These are phyloP conservation scores for Aphanocladium album DNA, from an alignment of 2,329 filamentous ascomycete genomes.

Conservation along the genomic window DNA sequence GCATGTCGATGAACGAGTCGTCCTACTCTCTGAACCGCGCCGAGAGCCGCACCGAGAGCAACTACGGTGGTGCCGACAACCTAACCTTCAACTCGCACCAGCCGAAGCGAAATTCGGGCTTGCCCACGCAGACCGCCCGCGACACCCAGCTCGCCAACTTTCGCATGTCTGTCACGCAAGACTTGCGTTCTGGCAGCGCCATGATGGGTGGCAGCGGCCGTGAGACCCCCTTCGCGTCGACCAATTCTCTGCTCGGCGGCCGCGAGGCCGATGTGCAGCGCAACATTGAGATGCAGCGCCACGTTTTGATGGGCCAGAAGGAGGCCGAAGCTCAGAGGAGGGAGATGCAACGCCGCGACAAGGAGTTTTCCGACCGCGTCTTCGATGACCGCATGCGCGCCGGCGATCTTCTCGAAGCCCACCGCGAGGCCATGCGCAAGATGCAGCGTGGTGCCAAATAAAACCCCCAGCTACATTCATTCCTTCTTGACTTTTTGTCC, in stretches of 20 bases:
- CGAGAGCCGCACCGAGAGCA: conserved; percentile 11
- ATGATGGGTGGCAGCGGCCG: conserved; percentile 29
- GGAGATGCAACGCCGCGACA: conserved; percentile 53
- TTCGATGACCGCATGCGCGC: conserved; percentile 74
- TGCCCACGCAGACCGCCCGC: conserved; percentile 40
- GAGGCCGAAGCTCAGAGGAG: conserved; percentile 57
- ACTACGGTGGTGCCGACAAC: conserved; percentile 27
- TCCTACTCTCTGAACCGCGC: conserved; percentile 7
- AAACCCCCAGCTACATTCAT: conserved; percentile 7
- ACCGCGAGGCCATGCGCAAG: conserved; percentile 72
- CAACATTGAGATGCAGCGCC: conserved; percentile 50
- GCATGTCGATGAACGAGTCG: conserved; percentile 24
- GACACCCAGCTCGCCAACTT: conserved; percentile 61
- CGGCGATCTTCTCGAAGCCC: conserved; percentile 67
- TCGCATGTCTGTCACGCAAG: conserved; percentile 59
- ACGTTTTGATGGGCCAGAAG: conserved; percentile 54
- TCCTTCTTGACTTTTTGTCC: not conserved
- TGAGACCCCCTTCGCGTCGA: conserved; percentile 34
- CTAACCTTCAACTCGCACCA: conserved; percentile 50
- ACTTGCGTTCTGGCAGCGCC: conserved; percentile 45
- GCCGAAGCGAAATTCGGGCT: conserved; percentile 42
- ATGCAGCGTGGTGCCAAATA: conserved; percentile 57
- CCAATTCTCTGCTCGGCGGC: conserved; percentile 27
- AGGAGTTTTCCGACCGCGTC: conserved; percentile 54
- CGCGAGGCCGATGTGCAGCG: conserved; percentile 40